Evolutionary conservation across 208 protist species (phyloP).

Genomic region (Balamuthia mandrillaris): DNA sequence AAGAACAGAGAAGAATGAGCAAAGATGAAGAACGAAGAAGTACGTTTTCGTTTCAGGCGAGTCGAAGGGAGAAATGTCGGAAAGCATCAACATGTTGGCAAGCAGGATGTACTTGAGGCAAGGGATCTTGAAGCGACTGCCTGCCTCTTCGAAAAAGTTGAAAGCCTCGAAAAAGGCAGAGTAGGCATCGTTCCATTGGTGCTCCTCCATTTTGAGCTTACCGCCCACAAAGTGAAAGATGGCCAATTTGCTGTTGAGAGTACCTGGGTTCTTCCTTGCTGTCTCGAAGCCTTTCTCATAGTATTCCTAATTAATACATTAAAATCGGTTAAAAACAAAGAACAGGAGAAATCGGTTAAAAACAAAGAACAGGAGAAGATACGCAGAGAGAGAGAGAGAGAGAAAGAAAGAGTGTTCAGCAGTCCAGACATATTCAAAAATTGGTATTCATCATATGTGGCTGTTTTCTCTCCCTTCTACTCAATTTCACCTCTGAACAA

Average conservation of each 20-base stretch:
- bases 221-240: conserved; percentile 86
- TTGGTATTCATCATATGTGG: no score
- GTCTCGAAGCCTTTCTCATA: conserved; percentile 68
- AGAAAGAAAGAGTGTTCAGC: no score
- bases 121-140: conserved; percentile 72
- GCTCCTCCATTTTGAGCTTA: conserved; percentile 76
- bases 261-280: conserved; percentile 82
- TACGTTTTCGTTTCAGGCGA: conserved; percentile 84
- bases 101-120: conserved; percentile 91
- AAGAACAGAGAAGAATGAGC: neutral
- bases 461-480: no score
- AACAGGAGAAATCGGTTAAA: no score
- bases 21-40: neutral
- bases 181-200: conserved; percentile 84
- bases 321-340: neutral
- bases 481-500: no score
- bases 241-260: conserved; percentile 72
- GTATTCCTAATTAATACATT: conserved; percentile 51
- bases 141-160: conserved; percentile 88
- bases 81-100: conserved; percentile 80
- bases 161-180: conserved; percentile 87
- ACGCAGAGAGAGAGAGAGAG: no score
- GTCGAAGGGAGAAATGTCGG: conserved; percentile 87
- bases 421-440: no score
- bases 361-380: no score